Conservation (phyloP, 495 filamentous ascomycete genomes). For the Aspergillus nidulans region DNA sequence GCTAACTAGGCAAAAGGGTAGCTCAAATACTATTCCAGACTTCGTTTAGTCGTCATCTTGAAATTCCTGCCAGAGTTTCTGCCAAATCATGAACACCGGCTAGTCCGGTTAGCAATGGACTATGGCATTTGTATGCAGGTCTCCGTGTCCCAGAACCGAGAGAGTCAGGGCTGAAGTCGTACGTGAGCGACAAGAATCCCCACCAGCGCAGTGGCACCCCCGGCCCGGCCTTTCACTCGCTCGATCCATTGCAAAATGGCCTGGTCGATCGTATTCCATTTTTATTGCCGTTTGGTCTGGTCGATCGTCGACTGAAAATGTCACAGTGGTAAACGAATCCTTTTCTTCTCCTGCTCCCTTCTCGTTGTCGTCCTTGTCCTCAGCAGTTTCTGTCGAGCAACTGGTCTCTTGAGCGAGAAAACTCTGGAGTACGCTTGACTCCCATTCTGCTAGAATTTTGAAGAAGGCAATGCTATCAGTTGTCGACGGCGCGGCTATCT, state of each 20-base stretch:
- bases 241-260: neutral
- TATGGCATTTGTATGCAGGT: neutral
- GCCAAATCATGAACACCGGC: neutral
- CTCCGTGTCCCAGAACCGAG: neutral
- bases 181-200: neutral
- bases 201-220: conserved; percentile 5
- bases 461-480: neutral
- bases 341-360: neutral
- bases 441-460: neutral
- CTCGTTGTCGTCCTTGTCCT: neutral
- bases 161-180: neutral
- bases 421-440: neutral
- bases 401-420: neutral
- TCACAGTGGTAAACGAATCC: neutral
- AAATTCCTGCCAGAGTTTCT: neutral
- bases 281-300: neutral
- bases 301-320: conserved; percentile 3
- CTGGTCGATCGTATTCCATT: neutral
- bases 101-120: neutral
- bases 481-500: neutral
- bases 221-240: neutral
- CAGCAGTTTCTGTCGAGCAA: neutral
- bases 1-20: neutral
- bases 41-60: neutral
- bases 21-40: neutral